Evolutionary conservation across 345 rosid genomes (phyloP), one percentile per base, ranked within the genome.

Genomic region (Cardiospermum halicacabum): DNA sequence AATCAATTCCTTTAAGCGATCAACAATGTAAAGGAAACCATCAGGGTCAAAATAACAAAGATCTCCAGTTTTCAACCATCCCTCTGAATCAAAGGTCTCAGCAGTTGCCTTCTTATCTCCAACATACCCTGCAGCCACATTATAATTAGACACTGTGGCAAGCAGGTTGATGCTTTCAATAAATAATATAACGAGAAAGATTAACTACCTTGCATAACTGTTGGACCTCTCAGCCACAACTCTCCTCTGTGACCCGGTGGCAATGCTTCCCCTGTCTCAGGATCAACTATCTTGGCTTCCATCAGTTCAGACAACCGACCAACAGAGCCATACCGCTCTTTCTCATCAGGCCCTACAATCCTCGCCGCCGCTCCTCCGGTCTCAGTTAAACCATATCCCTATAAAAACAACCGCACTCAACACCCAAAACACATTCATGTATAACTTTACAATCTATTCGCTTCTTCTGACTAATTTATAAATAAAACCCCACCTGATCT

Each of bases 311-410:
- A 62, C 26, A 92, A 68, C 30, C 89, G 89, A 62, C 97, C 99
- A 40, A 80, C 92, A 16, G 96, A 88, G n/a, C 84, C 92, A 34
- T 69, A 64, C 60, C 55, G 78, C 54, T 66, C 63, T 2, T 5
- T 34, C 79, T 92, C 96, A 47, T 87, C 93, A 0, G 88, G 84
- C 49, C 79, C 82, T 19, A 66, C 21, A 10, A 56, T 75, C 48
- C 75, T 77, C 1, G 97, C 36, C 0, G 79, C 92, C 53, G 72
- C 87, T 39, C 92, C 99, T 34, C 71, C 49, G 12, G 84, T 86
- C 79, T 94, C 99, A 4, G 99, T 94, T 86, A 94, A 56, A 49
- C 99, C 99, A 80, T 94, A 94, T 36, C 99, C 99, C 99, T 90
- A 66, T 53, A 47, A 1, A 24, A 45, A 16, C 19, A 32, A 63